phyloP scores from a whole-genome alignment of 2,329 filamentous ascomycete genomes.

The Fusarium pseudocircinatum region DNA sequence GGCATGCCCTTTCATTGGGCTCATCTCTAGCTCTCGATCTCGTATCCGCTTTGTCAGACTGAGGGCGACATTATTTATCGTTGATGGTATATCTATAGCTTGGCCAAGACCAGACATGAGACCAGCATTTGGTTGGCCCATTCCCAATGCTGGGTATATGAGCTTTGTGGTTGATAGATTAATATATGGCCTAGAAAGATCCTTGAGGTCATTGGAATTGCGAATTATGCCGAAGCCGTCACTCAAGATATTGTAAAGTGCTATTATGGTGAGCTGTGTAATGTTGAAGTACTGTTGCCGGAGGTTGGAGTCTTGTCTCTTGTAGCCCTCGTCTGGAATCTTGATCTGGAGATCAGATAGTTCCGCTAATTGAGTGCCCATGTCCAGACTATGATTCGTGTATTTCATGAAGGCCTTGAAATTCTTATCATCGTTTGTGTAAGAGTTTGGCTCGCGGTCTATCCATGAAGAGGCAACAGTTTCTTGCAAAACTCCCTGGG shows the following conservation, averaged over 20 bases:
- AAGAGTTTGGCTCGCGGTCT: not conserved
- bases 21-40: not conserved
- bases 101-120: not conserved
- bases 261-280: not conserved
- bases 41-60: slow-evolving; percentile 27
- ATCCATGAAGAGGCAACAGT: not conserved
- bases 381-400: slow-evolving; percentile 4
- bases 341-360: slow-evolving; percentile 12
- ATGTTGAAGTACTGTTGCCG: slow-evolving; percentile 5
- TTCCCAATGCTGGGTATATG: not conserved
- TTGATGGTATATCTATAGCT: not conserved
- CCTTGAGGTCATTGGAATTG: not conserved
- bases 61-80: not conserved
- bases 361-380: not conserved
- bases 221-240: not conserved
- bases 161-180: rapidly evolving
- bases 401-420: not conserved
- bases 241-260: not conserved
- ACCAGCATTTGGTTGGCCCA: rapidly evolving
- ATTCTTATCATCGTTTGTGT: not conserved
- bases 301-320: not conserved
- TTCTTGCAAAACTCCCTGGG: slow-evolving; percentile 5
- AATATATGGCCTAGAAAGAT: not conserved
- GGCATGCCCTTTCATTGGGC: not conserved
- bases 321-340: not conserved